Evolutionary conservation across 2,329 filamentous ascomycete genomes (phyloP).

Genomic region (Nigrospora osmanthi): DNA sequence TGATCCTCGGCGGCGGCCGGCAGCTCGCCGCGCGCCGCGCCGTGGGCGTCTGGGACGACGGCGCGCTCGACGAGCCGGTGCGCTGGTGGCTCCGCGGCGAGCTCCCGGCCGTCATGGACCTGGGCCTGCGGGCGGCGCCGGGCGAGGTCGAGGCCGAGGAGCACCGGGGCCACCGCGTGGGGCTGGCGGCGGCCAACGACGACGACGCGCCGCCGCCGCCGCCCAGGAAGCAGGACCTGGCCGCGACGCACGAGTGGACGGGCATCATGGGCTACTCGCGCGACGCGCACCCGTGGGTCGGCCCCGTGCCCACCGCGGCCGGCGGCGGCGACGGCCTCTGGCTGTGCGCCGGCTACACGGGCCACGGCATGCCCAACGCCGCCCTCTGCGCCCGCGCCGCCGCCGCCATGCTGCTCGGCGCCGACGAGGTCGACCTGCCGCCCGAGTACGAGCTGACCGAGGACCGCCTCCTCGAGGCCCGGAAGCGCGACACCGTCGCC

Average conservation of each 20-base stretch:
- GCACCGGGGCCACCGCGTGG: not conserved
- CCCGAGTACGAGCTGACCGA: slow-evolving; percentile 29
- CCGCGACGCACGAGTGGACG: slow-evolving; percentile 60
- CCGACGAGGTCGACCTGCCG: slow-evolving; percentile 34
- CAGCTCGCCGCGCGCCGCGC: slow-evolving; percentile 42
- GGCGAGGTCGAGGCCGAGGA: not conserved
- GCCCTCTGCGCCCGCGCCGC: slow-evolving; percentile 58
- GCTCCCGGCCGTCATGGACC: slow-evolving; percentile 31
- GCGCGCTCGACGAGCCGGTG: slow-evolving; percentile 45
- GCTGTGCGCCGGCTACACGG: slow-evolving; percentile 60
- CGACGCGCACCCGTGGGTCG: slow-evolving; percentile 65
- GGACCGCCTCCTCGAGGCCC: slow-evolving; percentile 16
- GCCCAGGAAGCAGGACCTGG: slow-evolving; percentile 32
- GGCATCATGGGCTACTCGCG: slow-evolving; percentile 73
- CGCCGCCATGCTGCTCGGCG: slow-evolving; percentile 46
- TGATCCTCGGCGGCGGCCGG: slow-evolving; percentile 67
- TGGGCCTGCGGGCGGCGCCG: slow-evolving; percentile 16
- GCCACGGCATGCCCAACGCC: slow-evolving; percentile 71
- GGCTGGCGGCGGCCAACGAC: too few species aligned
- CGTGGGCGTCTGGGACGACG: slow-evolving; percentile 53
- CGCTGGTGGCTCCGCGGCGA: slow-evolving; percentile 45
- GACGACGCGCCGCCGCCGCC: not conserved
- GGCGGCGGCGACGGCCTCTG: slow-evolving; percentile 50
- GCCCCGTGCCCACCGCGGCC: slow-evolving; percentile 46
- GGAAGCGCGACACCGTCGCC: slow-evolving; percentile 6